These are phyloP conservation scores for Solanum appendiculatum DNA, from an alignment of 257 asterid species.

Conservation along the genomic window DNA sequence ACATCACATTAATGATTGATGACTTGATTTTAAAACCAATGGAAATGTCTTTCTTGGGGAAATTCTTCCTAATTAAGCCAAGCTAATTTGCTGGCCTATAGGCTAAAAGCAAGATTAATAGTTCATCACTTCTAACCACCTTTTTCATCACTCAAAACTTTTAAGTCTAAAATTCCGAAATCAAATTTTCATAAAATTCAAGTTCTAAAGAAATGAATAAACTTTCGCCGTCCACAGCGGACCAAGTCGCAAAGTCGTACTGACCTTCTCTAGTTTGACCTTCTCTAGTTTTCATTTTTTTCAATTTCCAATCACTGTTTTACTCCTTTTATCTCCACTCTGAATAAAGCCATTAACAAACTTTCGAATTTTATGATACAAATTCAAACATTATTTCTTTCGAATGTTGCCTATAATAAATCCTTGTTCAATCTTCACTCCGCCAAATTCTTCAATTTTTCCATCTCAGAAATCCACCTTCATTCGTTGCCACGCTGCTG, in stretches of 20 bases:
- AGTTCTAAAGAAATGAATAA: too few relatives aligned
- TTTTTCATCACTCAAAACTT: too few relatives aligned
- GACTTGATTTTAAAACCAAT: too few relatives aligned
- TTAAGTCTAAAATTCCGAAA: too few relatives aligned
- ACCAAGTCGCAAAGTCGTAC: background rate
- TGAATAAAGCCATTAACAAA: background rate
- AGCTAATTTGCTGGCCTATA: too few relatives aligned
- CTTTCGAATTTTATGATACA: background rate
- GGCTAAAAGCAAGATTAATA: too few relatives aligned
- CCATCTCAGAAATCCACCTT: background rate
- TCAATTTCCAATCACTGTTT: background rate
- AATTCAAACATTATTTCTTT: conserved; percentile 2
- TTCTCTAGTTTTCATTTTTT: background rate
- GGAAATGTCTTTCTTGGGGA: too few relatives aligned
- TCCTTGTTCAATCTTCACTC: conserved; percentile 28
- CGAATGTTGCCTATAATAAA: conserved; percentile 60
- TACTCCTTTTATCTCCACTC: background rate
- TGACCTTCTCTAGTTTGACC: background rate
- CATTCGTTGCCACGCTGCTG: conserved; percentile 33
- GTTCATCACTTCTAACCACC: too few relatives aligned
- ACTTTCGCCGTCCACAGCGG: too few relatives aligned
- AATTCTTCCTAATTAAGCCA: too few relatives aligned
- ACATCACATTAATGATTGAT: too few relatives aligned
- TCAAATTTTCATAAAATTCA: too few relatives aligned
- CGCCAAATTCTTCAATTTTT: conserved; percentile 16